A percentile compares a stretch with the other conserved stretches of the same genome.
Evolutionary conservation across 371 early-diverging fungal species (phyloP).

Genomic region (Mucor sp.): DNA sequence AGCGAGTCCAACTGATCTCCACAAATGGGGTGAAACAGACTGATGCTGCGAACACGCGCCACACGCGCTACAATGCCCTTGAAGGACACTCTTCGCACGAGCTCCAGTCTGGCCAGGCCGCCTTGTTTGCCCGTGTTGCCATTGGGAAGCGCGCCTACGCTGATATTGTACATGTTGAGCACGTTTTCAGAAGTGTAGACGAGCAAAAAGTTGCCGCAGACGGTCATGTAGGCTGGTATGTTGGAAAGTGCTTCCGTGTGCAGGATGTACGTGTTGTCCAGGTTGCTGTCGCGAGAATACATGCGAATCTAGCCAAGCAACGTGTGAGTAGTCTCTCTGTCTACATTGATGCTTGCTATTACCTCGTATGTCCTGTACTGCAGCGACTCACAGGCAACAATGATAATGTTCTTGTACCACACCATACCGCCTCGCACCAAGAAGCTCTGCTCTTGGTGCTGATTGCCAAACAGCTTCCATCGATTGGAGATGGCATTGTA

Average conservation of each 20-base stretch:
- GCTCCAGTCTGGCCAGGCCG: constrained; percentile 37
- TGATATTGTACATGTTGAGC: constrained; percentile 45
- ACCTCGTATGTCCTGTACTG: constrained; percentile 63
- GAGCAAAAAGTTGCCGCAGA: constrained; percentile 58
- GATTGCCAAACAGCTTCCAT: constrained; percentile 88
- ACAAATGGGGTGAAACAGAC: constrained; percentile 44
- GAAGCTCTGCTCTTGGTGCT: constrained; percentile 84
- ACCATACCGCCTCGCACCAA: constrained; percentile 71
- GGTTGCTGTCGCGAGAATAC: constrained; percentile 78
- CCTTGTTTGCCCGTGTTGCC: background rate
- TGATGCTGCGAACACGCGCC: constrained; percentile 56
- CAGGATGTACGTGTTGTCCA: constrained; percentile 65
- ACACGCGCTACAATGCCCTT: constrained; percentile 63
- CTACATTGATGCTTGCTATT: background rate
- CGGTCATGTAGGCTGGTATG: constrained; percentile 58
- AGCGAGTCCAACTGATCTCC: constrained; percentile 44
- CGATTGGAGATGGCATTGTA: constrained; percentile 72
- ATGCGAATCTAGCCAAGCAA: constrained; percentile 53
- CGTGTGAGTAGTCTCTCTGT: background rate
- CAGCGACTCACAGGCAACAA: constrained; percentile 63
- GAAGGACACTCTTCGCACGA: constrained; percentile 69
- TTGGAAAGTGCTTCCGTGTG: constrained; percentile 51
- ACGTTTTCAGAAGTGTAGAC: constrained; percentile 76
- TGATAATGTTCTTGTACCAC: constrained; percentile 77
- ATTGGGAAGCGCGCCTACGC: constrained; percentile 1